These are phyloP conservation scores for Aschersonia sp. DNA, from an alignment of 2,329 filamentous ascomycete species.

Conservation along the genomic window DNA sequence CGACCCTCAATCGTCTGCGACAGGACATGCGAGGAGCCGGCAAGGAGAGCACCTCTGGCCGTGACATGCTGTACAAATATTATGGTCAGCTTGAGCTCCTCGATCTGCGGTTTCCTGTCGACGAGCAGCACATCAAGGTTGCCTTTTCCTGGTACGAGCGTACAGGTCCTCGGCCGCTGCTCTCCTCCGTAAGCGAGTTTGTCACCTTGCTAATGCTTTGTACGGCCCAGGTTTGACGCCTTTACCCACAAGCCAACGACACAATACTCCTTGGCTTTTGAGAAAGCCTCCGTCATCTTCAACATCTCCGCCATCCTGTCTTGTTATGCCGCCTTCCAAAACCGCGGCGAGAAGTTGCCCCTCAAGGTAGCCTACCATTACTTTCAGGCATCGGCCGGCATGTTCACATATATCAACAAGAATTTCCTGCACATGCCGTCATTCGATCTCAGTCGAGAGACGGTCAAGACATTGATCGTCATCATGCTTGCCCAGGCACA, in stretches of 20 bases:
- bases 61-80: conserved; percentile 90
- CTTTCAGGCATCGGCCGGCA: conserved; percentile 93
- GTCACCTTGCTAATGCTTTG: background rate
- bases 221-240: conserved; percentile 78
- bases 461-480: conserved; percentile 84
- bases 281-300: conserved; percentile 98
- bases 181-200: too few relatives aligned
- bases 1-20: conserved; percentile 79
- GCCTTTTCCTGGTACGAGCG: conserved; percentile 97
- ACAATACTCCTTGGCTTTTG: conserved; percentile 91
- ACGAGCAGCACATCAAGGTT: conserved; percentile 98
- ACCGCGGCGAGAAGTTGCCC: conserved; percentile 78
- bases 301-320: conserved; percentile 96
- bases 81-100: conserved; percentile 93
- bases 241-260: conserved; percentile 97
- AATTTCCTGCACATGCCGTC: conserved; percentile 97
- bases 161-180: too few relatives aligned
- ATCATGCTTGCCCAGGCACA: conserved; percentile 93
- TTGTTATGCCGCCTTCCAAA: conserved; percentile 87
- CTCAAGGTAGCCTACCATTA: conserved; percentile 96
- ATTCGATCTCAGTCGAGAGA: conserved; percentile 88
- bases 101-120: conserved; percentile 88
- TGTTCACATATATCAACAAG: conserved; percentile 99
- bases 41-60: conserved; percentile 85
- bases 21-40: conserved; percentile 98